Conservation (phyloP, 768 basidiomycete species). For the Rhizopogon roseolus region DNA sequence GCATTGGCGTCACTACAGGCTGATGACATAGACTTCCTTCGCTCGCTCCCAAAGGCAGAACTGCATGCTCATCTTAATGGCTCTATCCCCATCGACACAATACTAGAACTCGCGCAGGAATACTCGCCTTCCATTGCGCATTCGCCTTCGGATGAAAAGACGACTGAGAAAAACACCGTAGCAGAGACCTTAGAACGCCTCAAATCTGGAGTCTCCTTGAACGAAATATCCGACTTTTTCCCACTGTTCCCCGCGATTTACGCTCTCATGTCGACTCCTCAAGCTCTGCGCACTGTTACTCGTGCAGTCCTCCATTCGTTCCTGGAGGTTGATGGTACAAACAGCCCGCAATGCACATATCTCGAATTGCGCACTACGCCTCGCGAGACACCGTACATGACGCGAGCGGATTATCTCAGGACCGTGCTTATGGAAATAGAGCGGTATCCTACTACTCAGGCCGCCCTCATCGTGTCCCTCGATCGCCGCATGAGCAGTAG, state of each 20-base stretch:
- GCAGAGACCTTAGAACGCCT: slow-evolving; percentile 36
- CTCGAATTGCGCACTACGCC: slow-evolving; percentile 86
- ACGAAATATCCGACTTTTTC: slow-evolving; percentile 71
- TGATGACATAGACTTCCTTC: slow-evolving; percentile 54
- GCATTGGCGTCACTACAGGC: slow-evolving; percentile 53
- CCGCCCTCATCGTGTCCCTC: slow-evolving; percentile 68
- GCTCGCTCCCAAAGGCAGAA: slow-evolving; percentile 72
- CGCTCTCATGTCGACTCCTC: slow-evolving; percentile 61
- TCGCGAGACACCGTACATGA: slow-evolving; percentile 53
- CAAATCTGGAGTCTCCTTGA: slow-evolving; percentile 36
- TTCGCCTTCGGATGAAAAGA: slow-evolving; percentile 1
- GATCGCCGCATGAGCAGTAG: slow-evolving; percentile 61
- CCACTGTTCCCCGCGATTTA: slow-evolving; percentile 74
- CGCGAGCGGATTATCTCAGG: slow-evolving; percentile 53
- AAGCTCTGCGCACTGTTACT: slow-evolving; percentile 49
- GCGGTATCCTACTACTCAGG: slow-evolving; percentile 42
- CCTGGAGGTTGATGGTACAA: slow-evolving; percentile 27
- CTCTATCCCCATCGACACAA: slow-evolving; percentile 63
- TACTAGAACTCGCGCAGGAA: slow-evolving; percentile 57
- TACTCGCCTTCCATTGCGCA: slow-evolving; percentile 12
- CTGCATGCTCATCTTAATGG: slow-evolving; percentile 86
- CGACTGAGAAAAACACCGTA: slow-evolving; percentile 19
- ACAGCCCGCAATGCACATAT: slow-evolving; percentile 54
- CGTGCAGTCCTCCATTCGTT: slow-evolving; percentile 64
- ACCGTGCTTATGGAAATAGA: slow-evolving; percentile 65